A percentile compares a stretch with the other conserved stretches of the same genome.
These are phyloP conservation scores for Xylariaceae sp. DNA, from an alignment of 2,329 filamentous ascomycete genomes.

Conservation along the genomic window DNA sequence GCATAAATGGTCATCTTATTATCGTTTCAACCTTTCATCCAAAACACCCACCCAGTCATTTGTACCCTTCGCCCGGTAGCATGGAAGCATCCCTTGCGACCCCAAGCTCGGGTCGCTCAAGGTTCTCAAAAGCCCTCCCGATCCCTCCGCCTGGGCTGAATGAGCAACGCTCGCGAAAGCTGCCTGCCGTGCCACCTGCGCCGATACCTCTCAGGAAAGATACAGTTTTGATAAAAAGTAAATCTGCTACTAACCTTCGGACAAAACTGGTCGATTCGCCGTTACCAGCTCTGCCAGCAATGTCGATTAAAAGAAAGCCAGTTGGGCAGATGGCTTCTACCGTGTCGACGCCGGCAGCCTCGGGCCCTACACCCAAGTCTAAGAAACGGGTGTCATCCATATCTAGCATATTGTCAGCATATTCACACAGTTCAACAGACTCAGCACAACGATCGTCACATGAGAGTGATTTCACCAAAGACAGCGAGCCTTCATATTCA, in stretches of 20 bases:
- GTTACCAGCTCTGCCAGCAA: conserved; percentile 32
- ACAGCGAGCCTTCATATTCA: conserved; percentile 35
- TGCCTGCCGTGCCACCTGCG: conserved; percentile 24
- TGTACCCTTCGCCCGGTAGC: conserved; percentile 19
- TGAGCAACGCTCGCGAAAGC: conserved; percentile 22
- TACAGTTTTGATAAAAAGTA: conserved; percentile 23
- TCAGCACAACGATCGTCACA: conserved; percentile 43
- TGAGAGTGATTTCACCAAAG: conserved; percentile 36
- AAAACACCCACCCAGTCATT: conserved; percentile 12
- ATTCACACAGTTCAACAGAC: conserved; percentile 47
- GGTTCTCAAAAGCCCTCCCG: conserved; percentile 59
- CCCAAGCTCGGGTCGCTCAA: conserved; percentile 47
- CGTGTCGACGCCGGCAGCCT: conserved; percentile 6
- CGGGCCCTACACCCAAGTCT: conserved; percentile 20
- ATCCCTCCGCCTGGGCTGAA: conserved; percentile 41
- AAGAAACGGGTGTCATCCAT: conserved; percentile 47
- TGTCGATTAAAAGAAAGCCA: conserved; percentile 39
- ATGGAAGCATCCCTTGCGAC: conserved; percentile 28
- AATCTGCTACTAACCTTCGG: conserved; percentile 22
- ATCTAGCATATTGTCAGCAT: conserved; percentile 55
- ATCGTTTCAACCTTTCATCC: conserved; percentile 19
- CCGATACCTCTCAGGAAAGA: conserved; percentile 31
- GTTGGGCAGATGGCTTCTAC: conserved; percentile 20
- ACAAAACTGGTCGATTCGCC: conserved; percentile 30
- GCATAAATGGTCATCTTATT: conserved; percentile 20